Evolutionary conservation across 805 yeast species (phyloP), one percentile per base, ranked within the genome.

Genomic region (Trichomonascus vanleenenianus): DNA sequence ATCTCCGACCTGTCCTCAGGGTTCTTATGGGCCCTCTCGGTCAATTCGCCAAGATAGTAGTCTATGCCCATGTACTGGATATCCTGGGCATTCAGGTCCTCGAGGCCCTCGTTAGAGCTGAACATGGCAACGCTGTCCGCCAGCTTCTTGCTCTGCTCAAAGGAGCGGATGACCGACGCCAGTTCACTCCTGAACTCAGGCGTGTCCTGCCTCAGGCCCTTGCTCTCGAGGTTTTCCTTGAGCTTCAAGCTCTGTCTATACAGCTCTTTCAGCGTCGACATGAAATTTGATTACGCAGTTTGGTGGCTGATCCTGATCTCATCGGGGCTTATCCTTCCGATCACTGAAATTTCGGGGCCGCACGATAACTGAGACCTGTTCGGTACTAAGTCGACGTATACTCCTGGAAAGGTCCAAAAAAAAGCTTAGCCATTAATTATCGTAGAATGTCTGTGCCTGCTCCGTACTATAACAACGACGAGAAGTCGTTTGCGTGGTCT

Each of bases 401-500:
- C 33, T 11, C 31, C 8, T 22, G 4, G 8, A 22, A 22, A 22
- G 27, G 7, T 22, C 27, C 27, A 22, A 22, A 8, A 22, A 22
- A 22, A 22, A 22, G 27, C 33, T 3, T 12, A 30, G 27, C 27
- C 27, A 22, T 22, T 22, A 22, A 8, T 8, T 22, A 22, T 8
- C 8, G 8, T 22, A 22, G 18, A 5, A 9, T 15, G 22, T 14
- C 30, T 12, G 52, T 56, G 45, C 56, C 49, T 12, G 47, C 54
- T 9, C 58, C 58, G 4, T 85, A 82, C 61, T 70, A 64, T 59
- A 85, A 83, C 62, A 74, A 74, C 60, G 95, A 87, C 57, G 63
- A 70, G 33, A 74, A 72, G 47, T 85, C 96, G 2, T 93, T 93
- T 62, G 97, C 95, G 8, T 79, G 75, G 59, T 71, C 77, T 31